Conservation (phyloP, 306 rosid species). For the Quercus ilex region DNA sequence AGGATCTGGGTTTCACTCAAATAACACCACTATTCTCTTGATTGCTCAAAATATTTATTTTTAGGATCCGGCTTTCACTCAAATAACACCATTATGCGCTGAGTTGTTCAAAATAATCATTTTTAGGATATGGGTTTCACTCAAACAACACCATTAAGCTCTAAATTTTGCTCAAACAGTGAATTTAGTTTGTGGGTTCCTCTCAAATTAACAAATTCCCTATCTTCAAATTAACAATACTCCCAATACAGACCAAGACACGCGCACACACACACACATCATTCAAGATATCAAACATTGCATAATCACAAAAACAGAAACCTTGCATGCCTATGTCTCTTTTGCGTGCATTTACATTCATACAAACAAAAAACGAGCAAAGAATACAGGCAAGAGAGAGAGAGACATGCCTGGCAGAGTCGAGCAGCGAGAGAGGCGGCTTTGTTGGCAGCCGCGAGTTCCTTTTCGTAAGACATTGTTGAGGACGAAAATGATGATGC, state of each 20-base stretch:
- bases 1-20: not conserved
- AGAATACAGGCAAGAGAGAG: not conserved
- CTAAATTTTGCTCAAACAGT: not conserved
- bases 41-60: not conserved
- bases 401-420: slow-evolving; percentile 72
- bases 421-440: slow-evolving; percentile 84
- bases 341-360: not conserved
- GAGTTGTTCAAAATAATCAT: not conserved
- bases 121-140: not conserved
- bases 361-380: not conserved
- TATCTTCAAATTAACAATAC: not conserved
- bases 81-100: not conserved
- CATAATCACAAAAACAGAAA: not conserved
- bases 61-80: not conserved
- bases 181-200: slow-evolving; percentile 1
- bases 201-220: not conserved
- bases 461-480: slow-evolving; percentile 74
- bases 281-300: not conserved
- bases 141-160: not conserved
- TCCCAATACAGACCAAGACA: not conserved
- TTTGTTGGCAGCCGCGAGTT: slow-evolving; percentile 85
- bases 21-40: not conserved
- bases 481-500: slow-evolving; percentile 32
- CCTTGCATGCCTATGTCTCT: not conserved
- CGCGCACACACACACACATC: not conserved